Evolutionary conservation across 164 flowering plant genomes (phyloP).

Genomic region (Nelumbo lutea): DNA sequence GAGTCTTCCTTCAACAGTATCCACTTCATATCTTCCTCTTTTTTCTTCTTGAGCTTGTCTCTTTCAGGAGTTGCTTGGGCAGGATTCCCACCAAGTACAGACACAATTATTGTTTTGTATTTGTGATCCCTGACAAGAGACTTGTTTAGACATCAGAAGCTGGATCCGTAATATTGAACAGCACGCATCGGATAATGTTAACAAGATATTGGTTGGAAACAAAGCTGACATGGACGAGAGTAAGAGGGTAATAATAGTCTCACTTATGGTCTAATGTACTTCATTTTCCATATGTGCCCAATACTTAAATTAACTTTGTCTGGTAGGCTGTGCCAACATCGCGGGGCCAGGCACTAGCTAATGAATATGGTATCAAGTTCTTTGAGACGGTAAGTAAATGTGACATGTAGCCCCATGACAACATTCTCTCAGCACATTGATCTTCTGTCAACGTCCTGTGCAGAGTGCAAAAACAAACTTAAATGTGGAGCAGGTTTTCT

Average conservation of each 20-base stretch:
- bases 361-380: conserved; percentile 51
- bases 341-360: conserved; percentile 51
- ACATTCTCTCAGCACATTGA: neutral
- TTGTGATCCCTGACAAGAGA: conserved; percentile 16
- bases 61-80: neutral
- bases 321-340: conserved; percentile 50
- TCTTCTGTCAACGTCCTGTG: conserved; percentile 1
- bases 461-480: conserved; percentile 61
- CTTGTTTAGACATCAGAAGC: conserved; percentile 51
- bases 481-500: conserved; percentile 54
- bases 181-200: conserved; percentile 65
- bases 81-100: neutral
- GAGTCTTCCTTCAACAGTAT: conserved; percentile 52
- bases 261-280: neutral
- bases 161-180: conserved; percentile 76
- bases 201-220: conserved; percentile 69
- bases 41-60: neutral
- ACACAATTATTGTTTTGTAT: neutral
- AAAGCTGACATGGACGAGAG: conserved; percentile 76
- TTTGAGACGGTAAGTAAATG: conserved; percentile 45
- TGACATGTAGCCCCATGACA: neutral
- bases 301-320: conserved; percentile 7
- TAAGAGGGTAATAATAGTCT: conserved; percentile 46
- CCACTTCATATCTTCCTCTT: conserved; percentile 6
- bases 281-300: neutral